A percentile compares a stretch with the other conserved stretches of the same genome.
Conservation (phyloP, 768 basidiomycete genomes). For the Collybia sordida region DNA sequence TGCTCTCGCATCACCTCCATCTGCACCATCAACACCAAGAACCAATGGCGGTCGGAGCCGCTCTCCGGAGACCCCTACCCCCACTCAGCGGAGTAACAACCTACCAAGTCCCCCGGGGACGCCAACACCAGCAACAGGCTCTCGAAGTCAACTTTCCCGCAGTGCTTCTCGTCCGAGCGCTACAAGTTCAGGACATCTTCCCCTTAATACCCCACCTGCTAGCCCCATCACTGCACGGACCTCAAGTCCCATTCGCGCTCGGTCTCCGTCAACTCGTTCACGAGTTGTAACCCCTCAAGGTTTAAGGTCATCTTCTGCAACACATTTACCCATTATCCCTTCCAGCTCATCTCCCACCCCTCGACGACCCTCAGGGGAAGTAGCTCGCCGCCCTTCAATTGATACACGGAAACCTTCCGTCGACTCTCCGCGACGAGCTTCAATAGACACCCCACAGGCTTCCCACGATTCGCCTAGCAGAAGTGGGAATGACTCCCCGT, state of each 20-base stretch:
- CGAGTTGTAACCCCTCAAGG: constrained; percentile 44
- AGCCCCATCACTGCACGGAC: constrained; percentile 37
- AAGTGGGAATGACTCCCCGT: constrained; percentile 38
- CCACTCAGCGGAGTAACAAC: constrained; percentile 34
- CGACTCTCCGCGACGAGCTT: constrained; percentile 31
- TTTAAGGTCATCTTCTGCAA: constrained; percentile 47
- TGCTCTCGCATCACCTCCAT: constrained; percentile 25
- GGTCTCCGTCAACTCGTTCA: constrained; percentile 40
- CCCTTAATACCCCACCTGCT: constrained; percentile 33
- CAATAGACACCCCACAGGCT: constrained; percentile 32
- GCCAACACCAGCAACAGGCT: constrained; percentile 42
- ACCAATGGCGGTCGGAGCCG: constrained; percentile 14
- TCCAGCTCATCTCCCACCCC: constrained; percentile 30
- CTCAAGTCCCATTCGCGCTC: constrained; percentile 40
- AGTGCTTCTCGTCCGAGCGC: constrained; percentile 32
- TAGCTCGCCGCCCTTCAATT: constrained; percentile 30
- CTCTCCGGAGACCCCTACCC: constrained; percentile 36
- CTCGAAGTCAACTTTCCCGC: constrained; percentile 31
- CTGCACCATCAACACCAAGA: constrained; percentile 17
- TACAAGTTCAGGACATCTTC: constrained; percentile 41
- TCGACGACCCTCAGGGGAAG: constrained; percentile 38
- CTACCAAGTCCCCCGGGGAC: constrained; percentile 46
- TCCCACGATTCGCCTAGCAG: constrained; percentile 19
- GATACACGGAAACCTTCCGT: constrained; percentile 27
- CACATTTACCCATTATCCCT: constrained; percentile 47